These are phyloP conservation scores for Austroboletus festivus DNA, from an alignment of 768 basidiomycete genomes.

Conservation along the genomic window DNA sequence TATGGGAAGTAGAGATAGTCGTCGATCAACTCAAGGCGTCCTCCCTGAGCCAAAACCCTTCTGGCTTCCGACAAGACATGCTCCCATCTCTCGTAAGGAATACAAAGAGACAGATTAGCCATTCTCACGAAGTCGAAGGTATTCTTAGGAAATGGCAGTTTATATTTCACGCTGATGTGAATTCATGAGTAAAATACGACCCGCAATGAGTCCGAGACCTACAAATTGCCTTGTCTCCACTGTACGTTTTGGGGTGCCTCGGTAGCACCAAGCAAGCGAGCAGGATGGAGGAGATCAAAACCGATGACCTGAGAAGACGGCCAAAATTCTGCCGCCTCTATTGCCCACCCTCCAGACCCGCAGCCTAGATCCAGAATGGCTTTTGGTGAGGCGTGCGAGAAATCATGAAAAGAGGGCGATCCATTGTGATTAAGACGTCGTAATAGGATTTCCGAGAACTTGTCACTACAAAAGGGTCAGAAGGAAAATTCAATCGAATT, in stretches of 20 bases:
- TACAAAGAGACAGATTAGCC: slow-evolving; percentile 60
- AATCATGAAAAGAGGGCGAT: slow-evolving; percentile 61
- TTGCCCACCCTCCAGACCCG: slow-evolving; percentile 67
- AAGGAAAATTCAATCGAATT: slow-evolving; percentile 1
- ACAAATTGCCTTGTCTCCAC: slow-evolving; percentile 70
- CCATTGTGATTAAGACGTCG: slow-evolving; percentile 50
- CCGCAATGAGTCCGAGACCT: slow-evolving; percentile 26
- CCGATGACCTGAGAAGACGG: slow-evolving; percentile 56
- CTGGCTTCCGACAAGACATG: slow-evolving; percentile 55
- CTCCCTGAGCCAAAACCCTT: slow-evolving; percentile 58
- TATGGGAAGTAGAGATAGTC: slow-evolving; percentile 68
- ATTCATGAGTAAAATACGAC: slow-evolving; percentile 10
- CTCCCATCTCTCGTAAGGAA: slow-evolving; percentile 62
- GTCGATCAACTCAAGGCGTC: slow-evolving; percentile 71
- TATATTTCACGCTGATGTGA: slow-evolving; percentile 44
- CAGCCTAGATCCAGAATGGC: slow-evolving; percentile 74
- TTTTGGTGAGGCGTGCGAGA: slow-evolving; percentile 45
- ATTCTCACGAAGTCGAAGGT: slow-evolving; percentile 73
- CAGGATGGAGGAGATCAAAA: slow-evolving; percentile 55
- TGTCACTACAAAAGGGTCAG: slow-evolving; percentile 47
- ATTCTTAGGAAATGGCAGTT: slow-evolving; percentile 59
- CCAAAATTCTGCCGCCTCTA: slow-evolving; percentile 64
- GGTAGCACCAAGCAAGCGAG: slow-evolving; percentile 34
- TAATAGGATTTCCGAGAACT: slow-evolving; percentile 50
- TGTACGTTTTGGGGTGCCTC: slow-evolving; percentile 38